phyloP scores from a whole-genome alignment of 805 yeast genomes.

The Candida tallmaniae region DNA sequence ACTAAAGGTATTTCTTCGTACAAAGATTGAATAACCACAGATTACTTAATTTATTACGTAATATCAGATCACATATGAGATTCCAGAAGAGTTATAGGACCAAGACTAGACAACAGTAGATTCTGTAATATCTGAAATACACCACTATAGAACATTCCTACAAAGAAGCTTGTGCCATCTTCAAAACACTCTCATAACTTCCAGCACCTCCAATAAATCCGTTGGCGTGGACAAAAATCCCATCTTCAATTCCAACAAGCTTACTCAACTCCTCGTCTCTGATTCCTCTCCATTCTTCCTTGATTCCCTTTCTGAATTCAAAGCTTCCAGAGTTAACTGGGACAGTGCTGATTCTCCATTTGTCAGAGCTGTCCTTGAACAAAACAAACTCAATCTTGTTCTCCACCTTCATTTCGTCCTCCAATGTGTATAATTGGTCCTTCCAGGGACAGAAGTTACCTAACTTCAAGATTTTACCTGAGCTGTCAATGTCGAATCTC shows the following conservation, averaged over 20 bases:
- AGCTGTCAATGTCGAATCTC: conserved; percentile 57
- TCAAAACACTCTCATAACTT: conserved; percentile 70
- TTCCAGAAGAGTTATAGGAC: conserved; percentile 1
- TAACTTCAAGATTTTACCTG: conserved; percentile 72
- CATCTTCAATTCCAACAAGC: conserved; percentile 75
- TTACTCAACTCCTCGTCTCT: conserved; percentile 80
- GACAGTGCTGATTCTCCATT: conserved; percentile 90
- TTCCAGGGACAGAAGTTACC: conserved; percentile 92
- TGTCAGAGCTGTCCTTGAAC: conserved; percentile 65
- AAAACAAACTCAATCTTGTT: conserved; percentile 63
- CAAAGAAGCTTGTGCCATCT: conserved; percentile 51
- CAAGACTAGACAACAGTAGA: background rate
- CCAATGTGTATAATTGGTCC: conserved; percentile 78
- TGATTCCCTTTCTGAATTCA: conserved; percentile 80
- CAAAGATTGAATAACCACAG: too few species aligned
- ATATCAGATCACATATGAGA: too few species aligned
- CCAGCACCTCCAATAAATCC: conserved; percentile 96
- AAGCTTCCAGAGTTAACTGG: conserved; percentile 77
- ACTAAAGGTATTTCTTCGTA: too few species aligned
- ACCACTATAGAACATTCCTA: too few species aligned
- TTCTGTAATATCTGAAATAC: background rate
- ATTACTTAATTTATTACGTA: too few species aligned
- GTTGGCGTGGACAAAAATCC: conserved; percentile 91
- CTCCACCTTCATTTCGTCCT: conserved; percentile 51
- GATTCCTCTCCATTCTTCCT: conserved; percentile 92